A percentile compares a stretch with the other conserved stretches of the same genome.
These are phyloP conservation scores for Cylindrotheca fusiformis DNA, from an alignment of 108 stramenopile species.

Conservation along the genomic window DNA sequence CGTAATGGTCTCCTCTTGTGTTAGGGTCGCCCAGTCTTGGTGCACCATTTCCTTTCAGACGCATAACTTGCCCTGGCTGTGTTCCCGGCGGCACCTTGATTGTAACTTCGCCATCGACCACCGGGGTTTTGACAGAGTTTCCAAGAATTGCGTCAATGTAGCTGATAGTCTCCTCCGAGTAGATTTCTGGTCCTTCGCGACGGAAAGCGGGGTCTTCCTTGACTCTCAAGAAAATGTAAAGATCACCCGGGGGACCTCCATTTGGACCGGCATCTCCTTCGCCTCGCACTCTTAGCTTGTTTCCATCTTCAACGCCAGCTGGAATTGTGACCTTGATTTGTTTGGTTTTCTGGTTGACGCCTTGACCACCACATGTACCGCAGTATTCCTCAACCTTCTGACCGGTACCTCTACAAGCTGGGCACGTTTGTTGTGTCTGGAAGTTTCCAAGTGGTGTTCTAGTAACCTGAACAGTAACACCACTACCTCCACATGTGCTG, in stretches of 20 bases:
- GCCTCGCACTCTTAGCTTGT: slow-evolving; percentile 91
- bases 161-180: slow-evolving; percentile 82
- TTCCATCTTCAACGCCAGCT: slow-evolving; percentile 94
- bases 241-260: slow-evolving; percentile 92
- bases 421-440: slow-evolving; percentile 94
- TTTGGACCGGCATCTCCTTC: slow-evolving; percentile 96
- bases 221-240: slow-evolving; percentile 96
- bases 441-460: slow-evolving; percentile 95
- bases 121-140: slow-evolving; percentile 84
- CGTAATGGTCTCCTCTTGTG: slow-evolving; percentile 92
- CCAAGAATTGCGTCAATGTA: slow-evolving; percentile 96
- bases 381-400: slow-evolving; percentile 93
- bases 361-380: slow-evolving; percentile 90
- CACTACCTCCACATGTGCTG: slow-evolving; percentile 79
- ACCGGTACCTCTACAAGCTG: slow-evolving; percentile 92
- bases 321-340: slow-evolving; percentile 96
- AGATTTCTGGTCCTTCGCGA: slow-evolving; percentile 94
- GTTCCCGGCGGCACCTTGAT: slow-evolving; percentile 96
- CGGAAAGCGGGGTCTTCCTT: slow-evolving; percentile 87
- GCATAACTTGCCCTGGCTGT: slow-evolving; percentile 95
- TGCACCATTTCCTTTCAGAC: slow-evolving; percentile 90
- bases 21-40: slow-evolving; percentile 78
- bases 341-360: slow-evolving; percentile 89
- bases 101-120: slow-evolving; percentile 94
- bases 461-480: slow-evolving; percentile 92